A percentile compares a stretch with the other conserved stretches of the same genome.
Conservation (phyloP, 331 rosid genomes). For the Erythrophleum ivorense region DNA sequence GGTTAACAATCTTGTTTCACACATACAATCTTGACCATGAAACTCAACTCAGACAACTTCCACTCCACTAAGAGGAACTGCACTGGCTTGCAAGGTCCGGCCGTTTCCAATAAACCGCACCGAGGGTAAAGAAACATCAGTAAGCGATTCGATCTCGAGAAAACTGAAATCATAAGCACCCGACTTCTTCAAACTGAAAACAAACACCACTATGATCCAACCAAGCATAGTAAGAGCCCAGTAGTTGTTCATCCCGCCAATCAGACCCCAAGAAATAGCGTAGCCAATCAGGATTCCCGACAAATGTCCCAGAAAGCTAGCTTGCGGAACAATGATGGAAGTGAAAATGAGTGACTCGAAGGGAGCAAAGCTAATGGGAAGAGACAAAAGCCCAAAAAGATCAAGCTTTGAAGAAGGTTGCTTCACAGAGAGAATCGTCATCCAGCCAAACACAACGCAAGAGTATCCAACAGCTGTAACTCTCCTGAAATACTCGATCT, state of each 20-base stretch:
- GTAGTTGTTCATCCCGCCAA: constrained; percentile 82
- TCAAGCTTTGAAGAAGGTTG: constrained; percentile 85
- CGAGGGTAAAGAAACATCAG: constrained; percentile 75
- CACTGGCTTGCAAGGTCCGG: too few relatives aligned
- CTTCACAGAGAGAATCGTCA: constrained; percentile 90
- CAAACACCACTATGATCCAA: constrained; percentile 67
- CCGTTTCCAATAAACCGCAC: constrained; percentile 71
- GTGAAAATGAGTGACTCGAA: constrained; percentile 89
- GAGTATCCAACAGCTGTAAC: constrained; percentile 93
- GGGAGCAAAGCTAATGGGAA: constrained; percentile 93
- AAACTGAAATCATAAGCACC: constrained; percentile 62
- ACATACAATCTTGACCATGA: too few relatives aligned
- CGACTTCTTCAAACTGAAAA: constrained; percentile 78
- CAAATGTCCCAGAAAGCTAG: constrained; percentile 91
- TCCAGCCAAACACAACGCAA: constrained; percentile 97
- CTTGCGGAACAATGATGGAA: constrained; percentile 91
- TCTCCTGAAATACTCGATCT: constrained; percentile 79
- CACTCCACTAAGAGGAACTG: too few relatives aligned
- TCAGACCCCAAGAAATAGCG: constrained; percentile 94
- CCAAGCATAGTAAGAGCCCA: constrained; percentile 89
- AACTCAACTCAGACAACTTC: too few relatives aligned
- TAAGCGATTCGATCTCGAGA: constrained; percentile 87
- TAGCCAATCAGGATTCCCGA: constrained; percentile 90
- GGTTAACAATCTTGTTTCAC: too few relatives aligned
- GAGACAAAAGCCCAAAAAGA: constrained; percentile 86